phyloP scores from a whole-genome alignment of 2,329 filamentous ascomycete genomes.

The Aspergillus sp. region DNA sequence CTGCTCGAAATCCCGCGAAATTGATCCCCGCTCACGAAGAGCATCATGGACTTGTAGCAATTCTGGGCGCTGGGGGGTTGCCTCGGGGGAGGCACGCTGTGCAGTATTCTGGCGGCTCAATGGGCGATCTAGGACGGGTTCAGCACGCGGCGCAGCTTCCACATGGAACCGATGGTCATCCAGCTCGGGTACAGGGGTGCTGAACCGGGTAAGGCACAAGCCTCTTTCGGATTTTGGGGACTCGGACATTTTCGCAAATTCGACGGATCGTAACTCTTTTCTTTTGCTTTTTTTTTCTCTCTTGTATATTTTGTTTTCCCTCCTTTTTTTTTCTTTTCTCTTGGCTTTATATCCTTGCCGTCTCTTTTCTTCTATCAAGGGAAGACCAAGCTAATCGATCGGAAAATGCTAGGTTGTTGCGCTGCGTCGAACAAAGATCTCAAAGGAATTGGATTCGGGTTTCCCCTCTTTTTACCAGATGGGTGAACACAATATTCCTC shows the following conservation, averaged over 20 bases:
- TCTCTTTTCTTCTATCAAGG: slow-evolving; percentile 8
- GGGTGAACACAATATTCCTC: slow-evolving; percentile 22
- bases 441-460: background rate
- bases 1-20: slow-evolving; percentile 75
- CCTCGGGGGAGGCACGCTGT: slow-evolving; percentile 42
- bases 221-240: slow-evolving; percentile 57
- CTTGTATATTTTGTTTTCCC: slow-evolving; percentile 2
- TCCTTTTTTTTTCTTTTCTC: background rate
- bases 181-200: slow-evolving; percentile 57
- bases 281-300: background rate
- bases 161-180: slow-evolving; percentile 69
- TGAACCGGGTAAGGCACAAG: slow-evolving; percentile 52
- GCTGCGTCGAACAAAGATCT: too few species aligned
- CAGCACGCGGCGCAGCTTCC: slow-evolving; percentile 27
- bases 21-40: slow-evolving; percentile 36
- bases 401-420: too few species aligned
- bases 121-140: slow-evolving; percentile 31
- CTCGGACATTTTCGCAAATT: slow-evolving; percentile 37
- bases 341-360: background rate
- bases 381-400: background rate
- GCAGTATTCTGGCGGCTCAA: slow-evolving; percentile 28
- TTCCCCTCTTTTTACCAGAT: slow-evolving; percentile 6
- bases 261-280: background rate
- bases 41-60: slow-evolving; percentile 42
- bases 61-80: slow-evolving; percentile 41